phyloP scores from a whole-genome alignment of 352 stramenopile genomes.

The Phytophthora agathidicida region DNA sequence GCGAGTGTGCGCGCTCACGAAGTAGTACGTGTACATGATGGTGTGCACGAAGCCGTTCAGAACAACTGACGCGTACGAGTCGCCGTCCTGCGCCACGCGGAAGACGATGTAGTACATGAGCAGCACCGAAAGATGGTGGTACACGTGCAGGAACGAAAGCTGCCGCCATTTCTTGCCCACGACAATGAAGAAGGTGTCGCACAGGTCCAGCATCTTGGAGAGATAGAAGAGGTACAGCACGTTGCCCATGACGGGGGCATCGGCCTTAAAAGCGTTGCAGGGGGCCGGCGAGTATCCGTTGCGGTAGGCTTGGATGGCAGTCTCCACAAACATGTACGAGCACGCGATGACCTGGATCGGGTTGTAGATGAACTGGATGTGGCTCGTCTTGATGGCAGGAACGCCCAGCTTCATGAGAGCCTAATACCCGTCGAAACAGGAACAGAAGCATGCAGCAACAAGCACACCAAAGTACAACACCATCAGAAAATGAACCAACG shows the following conservation, averaged over 20 bases:
- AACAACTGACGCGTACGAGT: slow-evolving; percentile 95
- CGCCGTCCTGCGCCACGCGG: slow-evolving; percentile 93
- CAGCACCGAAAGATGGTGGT: slow-evolving; percentile 97
- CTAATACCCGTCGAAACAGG: slow-evolving; percentile 19
- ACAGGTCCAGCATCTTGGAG: slow-evolving; percentile 92
- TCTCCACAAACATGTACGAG: slow-evolving; percentile 95
- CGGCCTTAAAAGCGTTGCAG: slow-evolving; percentile 89
- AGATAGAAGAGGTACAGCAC: slow-evolving; percentile 97
- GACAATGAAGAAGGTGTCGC: slow-evolving; percentile 96
- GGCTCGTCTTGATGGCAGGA: slow-evolving; percentile 57
- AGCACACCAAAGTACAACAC: background rate
- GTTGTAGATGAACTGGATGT: slow-evolving; percentile 96
- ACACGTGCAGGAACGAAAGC: slow-evolving; percentile 96
- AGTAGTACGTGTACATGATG: slow-evolving; percentile 99
- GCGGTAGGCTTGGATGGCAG: slow-evolving; percentile 86
- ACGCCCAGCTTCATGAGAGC: slow-evolving; percentile 58
- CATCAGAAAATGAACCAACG: slow-evolving; percentile 4
- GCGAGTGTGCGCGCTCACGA: slow-evolving; percentile 96
- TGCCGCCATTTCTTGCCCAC: slow-evolving; percentile 96
- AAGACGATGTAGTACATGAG: slow-evolving; percentile 95
- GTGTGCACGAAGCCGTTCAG: slow-evolving; percentile 97
- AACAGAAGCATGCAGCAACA: slow-evolving; percentile 3
- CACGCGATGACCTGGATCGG: slow-evolving; percentile 93
- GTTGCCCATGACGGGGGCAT: slow-evolving; percentile 89
- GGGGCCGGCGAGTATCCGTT: slow-evolving; percentile 83